Base-by-base conservation (phyloP, 176 grass and related monocot genomes). In the Bolboschoenus planiculmis region DNA sequence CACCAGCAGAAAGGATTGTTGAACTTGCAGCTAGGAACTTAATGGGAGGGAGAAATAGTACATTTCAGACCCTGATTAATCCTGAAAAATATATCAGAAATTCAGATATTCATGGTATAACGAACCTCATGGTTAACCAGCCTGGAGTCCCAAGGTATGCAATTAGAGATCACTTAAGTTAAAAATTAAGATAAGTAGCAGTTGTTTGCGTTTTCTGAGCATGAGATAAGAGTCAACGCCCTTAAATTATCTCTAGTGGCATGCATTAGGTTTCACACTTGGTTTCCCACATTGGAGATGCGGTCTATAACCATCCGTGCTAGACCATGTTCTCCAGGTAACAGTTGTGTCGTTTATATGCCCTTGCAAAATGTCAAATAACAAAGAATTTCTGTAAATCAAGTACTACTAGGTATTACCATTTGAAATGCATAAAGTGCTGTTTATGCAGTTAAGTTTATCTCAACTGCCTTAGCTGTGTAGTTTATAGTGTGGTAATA, bases 11-110 rank as follows among this genome's bases (percentile, higher is more conserved):
- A 75, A 89, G 90, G 83, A 98, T 98, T 56, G 43, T 88, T 77
- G 92, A 98, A 85, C 54, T 95, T 83, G 92, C 90, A 58, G 51
- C 89, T 36, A 83, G 84, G 24, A 92, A 98, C 83, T 89, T 94
- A 84, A 85, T 65, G 54, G 95, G 92, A 57, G 92, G 95, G 84
- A 92, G 81, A 83, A 82, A 95, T 84, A 95, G 89, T 84, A 90
- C 95, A 82, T 98, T 98, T 71, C 34, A 93, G 80, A 91, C 87
- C 54, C 92, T 95, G 26, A 47, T 95, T 59, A 95, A 95, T 95
- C 92, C 95, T 77, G 61, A 88, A 85, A 88, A 60, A 79, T 0
- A 1, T 16, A 37, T 98, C 55, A 55, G 16, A 29, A 24, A 16
- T 39, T 0, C 0, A 0, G 0, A 16, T 36, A 2, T 54, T 81